Evolutionary conservation across 345 rosid genomes (phyloP).

Genomic region (Ricinus communis): DNA sequence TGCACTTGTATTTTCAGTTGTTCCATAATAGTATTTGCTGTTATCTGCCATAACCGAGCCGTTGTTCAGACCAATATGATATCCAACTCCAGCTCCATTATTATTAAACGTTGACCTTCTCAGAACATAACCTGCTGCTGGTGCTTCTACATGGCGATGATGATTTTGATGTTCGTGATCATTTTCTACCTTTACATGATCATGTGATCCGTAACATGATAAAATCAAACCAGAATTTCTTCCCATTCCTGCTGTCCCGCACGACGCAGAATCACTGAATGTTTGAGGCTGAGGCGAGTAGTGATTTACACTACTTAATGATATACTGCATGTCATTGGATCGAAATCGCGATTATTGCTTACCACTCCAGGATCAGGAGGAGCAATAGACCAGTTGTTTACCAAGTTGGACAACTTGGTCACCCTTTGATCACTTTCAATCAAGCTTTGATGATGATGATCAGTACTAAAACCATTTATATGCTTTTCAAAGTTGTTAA

Average conservation of each 20-base stretch:
- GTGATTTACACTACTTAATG: slow-evolving; percentile 29
- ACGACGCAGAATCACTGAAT: slow-evolving; percentile 9
- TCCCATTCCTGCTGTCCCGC: slow-evolving; percentile 2
- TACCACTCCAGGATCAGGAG: slow-evolving; percentile 50
- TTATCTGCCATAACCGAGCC: slow-evolving; percentile 24
- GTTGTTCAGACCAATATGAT: slow-evolving; percentile 26
- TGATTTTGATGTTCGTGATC: neutral
- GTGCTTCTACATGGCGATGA: slow-evolving; percentile 11
- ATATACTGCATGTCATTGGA: slow-evolving; percentile 37
- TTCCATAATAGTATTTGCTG: slow-evolving; percentile 30
- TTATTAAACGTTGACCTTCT: slow-evolving; percentile 14
- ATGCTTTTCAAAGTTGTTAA: slow-evolving; percentile 34
- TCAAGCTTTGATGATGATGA: slow-evolving; percentile 10
- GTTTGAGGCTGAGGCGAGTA: slow-evolving; percentile 27
- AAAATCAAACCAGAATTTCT: slow-evolving; percentile 23
- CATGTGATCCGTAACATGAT: slow-evolving; percentile 25
- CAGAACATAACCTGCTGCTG: neutral
- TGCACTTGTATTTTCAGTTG: slow-evolving; percentile 24
- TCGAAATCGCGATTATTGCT: slow-evolving; percentile 18
- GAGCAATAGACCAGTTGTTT: slow-evolving; percentile 72
- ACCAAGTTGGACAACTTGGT: slow-evolving; percentile 53
- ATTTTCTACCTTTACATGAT: slow-evolving; percentile 34
- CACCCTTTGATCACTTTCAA: slow-evolving; percentile 36
- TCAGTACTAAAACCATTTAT: slow-evolving; percentile 19
- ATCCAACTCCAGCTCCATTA: slow-evolving; percentile 21